Conservation (phyloP, 75 land plant species). For the Pseudotsuga menziesii region DNA sequence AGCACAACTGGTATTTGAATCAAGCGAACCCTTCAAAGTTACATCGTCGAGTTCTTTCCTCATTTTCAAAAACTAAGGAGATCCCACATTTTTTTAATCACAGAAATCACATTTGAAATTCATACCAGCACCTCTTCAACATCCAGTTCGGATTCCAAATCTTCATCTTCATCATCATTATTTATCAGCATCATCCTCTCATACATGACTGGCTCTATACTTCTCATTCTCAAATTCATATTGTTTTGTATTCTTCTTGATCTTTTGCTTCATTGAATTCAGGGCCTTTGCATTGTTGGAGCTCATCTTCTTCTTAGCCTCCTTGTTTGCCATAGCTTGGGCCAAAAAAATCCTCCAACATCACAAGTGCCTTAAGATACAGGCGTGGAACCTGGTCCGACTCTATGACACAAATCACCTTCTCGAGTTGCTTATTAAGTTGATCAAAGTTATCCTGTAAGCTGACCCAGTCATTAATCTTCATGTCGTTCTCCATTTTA, state of each 20-base stretch:
- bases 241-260: conserved; percentile 82
- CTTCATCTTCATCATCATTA: conserved; percentile 32
- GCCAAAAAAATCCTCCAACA: conserved; percentile 74
- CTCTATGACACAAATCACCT: conserved; percentile 75
- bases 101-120: no score
- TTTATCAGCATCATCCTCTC: conserved; percentile 48
- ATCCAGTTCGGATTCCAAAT: conserved; percentile 28
- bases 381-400: conserved; percentile 60
- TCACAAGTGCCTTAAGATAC: conserved; percentile 80
- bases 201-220: conserved; percentile 61
- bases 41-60: no score
- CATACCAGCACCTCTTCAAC: conserved; percentile 35
- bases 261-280: conserved; percentile 88
- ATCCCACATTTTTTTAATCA: no score
- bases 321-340: conserved; percentile 70
- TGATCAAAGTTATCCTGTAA: conserved; percentile 86
- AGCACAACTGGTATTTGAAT: no score
- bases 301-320: conserved; percentile 91
- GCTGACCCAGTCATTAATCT: conserved; percentile 95
- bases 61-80: no score
- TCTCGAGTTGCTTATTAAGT: conserved; percentile 89
- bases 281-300: conserved; percentile 81
- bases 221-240: conserved; percentile 67
- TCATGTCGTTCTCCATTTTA: conserved; percentile 85
- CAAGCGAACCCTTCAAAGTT: no score